Base-by-base conservation (phyloP, 352 stramenopile genomes). In the Pythium oligandrum region DNA sequence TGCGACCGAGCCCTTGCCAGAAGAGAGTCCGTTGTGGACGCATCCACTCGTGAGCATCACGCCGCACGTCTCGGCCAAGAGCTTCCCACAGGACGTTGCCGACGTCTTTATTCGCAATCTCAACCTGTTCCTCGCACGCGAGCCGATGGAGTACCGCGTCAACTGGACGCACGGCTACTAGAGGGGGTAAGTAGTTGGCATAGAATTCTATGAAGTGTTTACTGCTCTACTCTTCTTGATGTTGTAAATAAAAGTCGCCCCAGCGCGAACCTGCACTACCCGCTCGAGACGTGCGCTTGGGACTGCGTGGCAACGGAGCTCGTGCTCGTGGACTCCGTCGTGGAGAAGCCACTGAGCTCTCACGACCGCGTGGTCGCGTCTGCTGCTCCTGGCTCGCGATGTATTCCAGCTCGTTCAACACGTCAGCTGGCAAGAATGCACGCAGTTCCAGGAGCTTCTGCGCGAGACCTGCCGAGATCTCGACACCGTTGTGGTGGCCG, bases 1-100 rank as follows among this genome's bases (percentile, higher is more conserved):
- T 42, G 72, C 83, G 31, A 47, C 75, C n/a, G 74, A 86, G 59
- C 71, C 74, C 6, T 70, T 86, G 33, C 70, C 73, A 11, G 49
- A 53, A 6, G 46, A 71, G 9, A 94, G 78, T 47, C 40, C 56
- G 42, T 55, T 96, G 30, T 96, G 85, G 84, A 43, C 45, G 7
- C 74, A 86, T 51, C 57, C 69, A 4, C 48, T 61, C 39, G 83
- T 96, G 8, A 66, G 73, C 34, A 58, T 96, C 30, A 95, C 88
- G 33, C 86, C 86, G 30, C 86, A 96, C 57, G 75, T 95, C 0
- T 78, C 82, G 26, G 88, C 78, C 34, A 73, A 81, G 35, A 93
- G 88, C 47, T 83, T 86, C 44, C 64, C 71, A 1, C 70, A 78
- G 33, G 83, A 94, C 53, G 83, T 96, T 31, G 86, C 80, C 37